Conservation (phyloP, 2,329 filamentous ascomycete genomes). For the Cercospora canescens region DNA sequence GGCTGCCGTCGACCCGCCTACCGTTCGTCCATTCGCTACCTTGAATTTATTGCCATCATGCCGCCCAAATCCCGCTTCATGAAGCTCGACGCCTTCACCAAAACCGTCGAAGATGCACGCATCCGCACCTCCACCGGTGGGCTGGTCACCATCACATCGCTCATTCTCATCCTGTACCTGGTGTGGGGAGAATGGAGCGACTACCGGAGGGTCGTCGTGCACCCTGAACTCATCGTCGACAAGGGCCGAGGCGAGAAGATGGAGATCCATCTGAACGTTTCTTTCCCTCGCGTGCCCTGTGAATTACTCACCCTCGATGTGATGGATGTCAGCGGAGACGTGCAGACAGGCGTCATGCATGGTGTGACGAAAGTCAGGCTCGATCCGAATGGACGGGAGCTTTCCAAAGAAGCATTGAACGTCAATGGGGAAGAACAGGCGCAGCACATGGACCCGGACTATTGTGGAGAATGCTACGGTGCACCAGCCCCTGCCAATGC, state of each 20-base stretch:
- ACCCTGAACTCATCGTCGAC: conserved; percentile 92
- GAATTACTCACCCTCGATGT: conserved; percentile 95
- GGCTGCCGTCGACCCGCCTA: conserved; percentile 14
- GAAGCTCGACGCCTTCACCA: conserved; percentile 96
- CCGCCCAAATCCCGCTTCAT: conserved; percentile 90
- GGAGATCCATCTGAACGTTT: conserved; percentile 98
- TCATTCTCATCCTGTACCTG: conserved; percentile 85
- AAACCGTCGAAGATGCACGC: conserved; percentile 90
- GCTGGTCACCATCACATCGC: conserved; percentile 87
- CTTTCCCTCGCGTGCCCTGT: conserved; percentile 90
- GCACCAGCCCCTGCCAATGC: conserved; percentile 71
- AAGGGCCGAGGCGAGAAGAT: conserved; percentile 97
- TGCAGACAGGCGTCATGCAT: conserved; percentile 91
- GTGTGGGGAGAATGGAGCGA: conserved; percentile 95
- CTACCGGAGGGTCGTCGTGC: conserved; percentile 80
- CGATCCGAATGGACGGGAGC: conserved; percentile 71
- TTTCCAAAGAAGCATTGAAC: conserved; percentile 68
- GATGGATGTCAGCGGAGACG: conserved; percentile 97
- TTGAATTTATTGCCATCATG: conserved; percentile 56
- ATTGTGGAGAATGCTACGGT: conserved; percentile 94
- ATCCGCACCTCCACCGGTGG: conserved; percentile 94
- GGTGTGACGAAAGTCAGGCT: conserved; percentile 91
- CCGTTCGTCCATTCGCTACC: neutral
- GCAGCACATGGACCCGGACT: conserved; percentile 78
- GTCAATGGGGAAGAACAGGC: conserved; percentile 70